These are phyloP conservation scores for Dictyostelium firmibasis DNA, from an alignment of 78 protist species.

Conservation along the genomic window DNA sequence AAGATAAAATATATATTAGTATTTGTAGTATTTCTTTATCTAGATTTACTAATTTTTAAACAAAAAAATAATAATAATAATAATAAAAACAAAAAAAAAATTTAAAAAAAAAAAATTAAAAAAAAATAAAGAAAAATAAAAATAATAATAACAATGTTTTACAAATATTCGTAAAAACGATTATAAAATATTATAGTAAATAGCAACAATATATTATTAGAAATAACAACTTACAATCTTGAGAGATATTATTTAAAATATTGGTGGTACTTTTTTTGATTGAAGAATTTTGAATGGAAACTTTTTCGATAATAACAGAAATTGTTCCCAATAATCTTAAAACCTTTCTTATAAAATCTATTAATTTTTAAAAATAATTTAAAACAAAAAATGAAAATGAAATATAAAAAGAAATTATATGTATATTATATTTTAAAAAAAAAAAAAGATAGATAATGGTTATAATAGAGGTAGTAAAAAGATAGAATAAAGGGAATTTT, in stretches of 20 bases:
- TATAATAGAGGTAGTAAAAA: not conserved
- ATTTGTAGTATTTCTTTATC: too few relatives aligned
- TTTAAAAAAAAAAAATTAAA: not conserved
- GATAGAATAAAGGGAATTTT: not conserved
- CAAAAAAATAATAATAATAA: not conserved
- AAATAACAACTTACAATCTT: not conserved
- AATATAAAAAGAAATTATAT: not conserved
- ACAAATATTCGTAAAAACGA: not conserved
- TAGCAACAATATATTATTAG: not conserved
- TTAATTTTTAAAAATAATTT: not conserved
- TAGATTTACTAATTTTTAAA: too few relatives aligned
- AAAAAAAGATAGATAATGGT: not conserved
- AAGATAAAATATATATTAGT: not conserved
- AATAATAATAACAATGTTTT: not conserved
- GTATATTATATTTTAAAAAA: too few relatives aligned
- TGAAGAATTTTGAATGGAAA: not conserved
- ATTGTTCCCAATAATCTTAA: conserved; percentile 39
- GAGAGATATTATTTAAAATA: conserved; percentile 24
- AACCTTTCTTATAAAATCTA: conserved; percentile 63
- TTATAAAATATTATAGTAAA: not conserved
- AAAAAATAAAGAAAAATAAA: not conserved
- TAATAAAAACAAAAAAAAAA: too few relatives aligned
- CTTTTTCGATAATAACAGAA: conserved; percentile 8
- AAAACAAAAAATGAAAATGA: not conserved
- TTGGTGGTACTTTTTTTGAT: conserved; percentile 26